Percentiles rank a stretch among this genome's conserved stretches.
phyloP scores from a whole-genome alignment of 805 yeast genomes.

The Candida khao-thaluensis region DNA sequence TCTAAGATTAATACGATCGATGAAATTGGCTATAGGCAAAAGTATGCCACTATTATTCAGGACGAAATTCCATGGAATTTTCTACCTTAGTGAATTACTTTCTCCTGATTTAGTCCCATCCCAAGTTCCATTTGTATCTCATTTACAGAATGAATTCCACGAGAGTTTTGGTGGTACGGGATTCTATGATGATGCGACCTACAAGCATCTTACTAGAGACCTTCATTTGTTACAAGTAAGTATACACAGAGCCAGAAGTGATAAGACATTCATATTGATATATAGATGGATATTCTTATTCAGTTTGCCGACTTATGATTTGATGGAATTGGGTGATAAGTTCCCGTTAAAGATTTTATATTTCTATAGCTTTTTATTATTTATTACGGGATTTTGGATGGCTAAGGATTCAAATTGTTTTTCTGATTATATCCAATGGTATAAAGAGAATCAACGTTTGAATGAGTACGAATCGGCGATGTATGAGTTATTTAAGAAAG shows the following conservation, averaged over 20 bases:
- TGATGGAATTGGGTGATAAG: constrained; percentile 18
- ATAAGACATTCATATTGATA: constrained; percentile 21
- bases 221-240: constrained; percentile 1
- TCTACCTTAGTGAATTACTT: constrained; percentile 6
- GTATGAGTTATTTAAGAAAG: constrained; percentile 1
- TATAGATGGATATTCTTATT: constrained; percentile 26
- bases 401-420: too few relatives aligned
- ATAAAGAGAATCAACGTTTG: background rate
- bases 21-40: constrained; percentile 6
- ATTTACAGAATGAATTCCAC: background rate
- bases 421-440: constrained; percentile 2
- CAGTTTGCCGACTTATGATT: constrained; percentile 16
- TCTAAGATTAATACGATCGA: constrained; percentile 4
- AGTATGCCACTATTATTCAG: constrained; percentile 1
- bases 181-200: background rate
- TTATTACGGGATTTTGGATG: background rate
- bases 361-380: constrained; percentile 19
- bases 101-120: background rate
- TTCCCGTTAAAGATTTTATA: constrained; percentile 26
- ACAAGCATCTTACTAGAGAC: background rate
- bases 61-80: constrained; percentile 7
- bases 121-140: background rate
- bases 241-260: constrained; percentile 1
- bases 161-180: background rate
- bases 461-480: background rate